phyloP scores from a whole-genome alignment of 140 eudicot species.

The Bidens hawaiensis region DNA sequence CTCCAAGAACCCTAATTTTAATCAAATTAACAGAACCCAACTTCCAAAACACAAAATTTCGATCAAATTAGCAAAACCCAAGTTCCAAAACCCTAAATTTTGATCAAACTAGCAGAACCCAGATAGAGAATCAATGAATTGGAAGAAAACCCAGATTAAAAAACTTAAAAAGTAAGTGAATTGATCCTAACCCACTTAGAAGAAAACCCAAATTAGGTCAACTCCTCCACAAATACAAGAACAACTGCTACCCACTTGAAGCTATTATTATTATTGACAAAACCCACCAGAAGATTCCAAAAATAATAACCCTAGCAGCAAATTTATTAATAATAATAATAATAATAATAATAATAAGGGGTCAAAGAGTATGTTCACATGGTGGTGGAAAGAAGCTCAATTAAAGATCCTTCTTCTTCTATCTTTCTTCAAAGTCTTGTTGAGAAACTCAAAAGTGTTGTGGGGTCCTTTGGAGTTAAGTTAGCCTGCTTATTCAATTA shows the following conservation, averaged over 20 bases:
- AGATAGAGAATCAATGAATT: slow-evolving; percentile 22
- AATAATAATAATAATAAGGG: no score
- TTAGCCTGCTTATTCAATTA: slow-evolving; percentile 45
- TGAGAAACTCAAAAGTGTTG: slow-evolving; percentile 26
- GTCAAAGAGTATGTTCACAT: slow-evolving; percentile 34
- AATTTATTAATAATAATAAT: slow-evolving; percentile 22
- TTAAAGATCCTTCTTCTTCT: slow-evolving; percentile 25
- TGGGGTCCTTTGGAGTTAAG: slow-evolving; percentile 40
- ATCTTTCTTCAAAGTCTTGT: slow-evolving; percentile 31
- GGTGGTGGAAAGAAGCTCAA: slow-evolving; percentile 30
- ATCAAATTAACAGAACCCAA: slow-evolving; percentile 17
- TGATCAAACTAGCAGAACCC: slow-evolving; percentile 16
- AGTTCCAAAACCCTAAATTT: slow-evolving; percentile 31
- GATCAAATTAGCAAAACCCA: no score
- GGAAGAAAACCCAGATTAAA: slow-evolving; percentile 31
- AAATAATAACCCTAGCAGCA: slow-evolving; percentile 39
- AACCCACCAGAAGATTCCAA: slow-evolving; percentile 80
- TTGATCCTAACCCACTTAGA: slow-evolving; percentile 21
- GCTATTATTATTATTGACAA: slow-evolving; percentile 33
- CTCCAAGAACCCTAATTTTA: slow-evolving; percentile 34
- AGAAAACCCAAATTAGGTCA: slow-evolving; percentile 44
- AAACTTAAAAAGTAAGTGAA: background rate
- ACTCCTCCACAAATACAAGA: slow-evolving; percentile 49
- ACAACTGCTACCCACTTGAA: slow-evolving; percentile 37
- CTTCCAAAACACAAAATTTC: no score